Evolutionary conservation across 805 yeast species (phyloP).

Genomic region (Candida ortonii): DNA sequence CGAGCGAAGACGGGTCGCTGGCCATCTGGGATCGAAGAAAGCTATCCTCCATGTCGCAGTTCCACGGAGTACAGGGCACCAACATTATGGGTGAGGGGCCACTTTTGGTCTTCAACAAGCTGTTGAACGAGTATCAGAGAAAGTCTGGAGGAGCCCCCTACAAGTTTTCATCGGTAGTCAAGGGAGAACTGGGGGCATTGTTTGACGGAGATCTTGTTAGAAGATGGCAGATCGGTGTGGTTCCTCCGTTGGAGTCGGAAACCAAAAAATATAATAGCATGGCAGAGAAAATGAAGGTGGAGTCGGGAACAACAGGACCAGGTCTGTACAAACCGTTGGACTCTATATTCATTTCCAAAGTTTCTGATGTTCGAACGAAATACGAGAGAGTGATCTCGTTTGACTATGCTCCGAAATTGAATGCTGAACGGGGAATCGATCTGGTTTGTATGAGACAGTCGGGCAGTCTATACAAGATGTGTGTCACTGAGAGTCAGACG

Average conservation of each 20-base stretch:
- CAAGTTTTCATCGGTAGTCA: conserved; percentile 60
- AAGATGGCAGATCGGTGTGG: conserved; percentile 73
- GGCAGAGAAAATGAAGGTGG: conserved; percentile 17
- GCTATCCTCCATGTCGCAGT: conserved; percentile 27
- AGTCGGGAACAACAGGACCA: conserved; percentile 13
- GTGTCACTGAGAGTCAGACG: conserved; percentile 63
- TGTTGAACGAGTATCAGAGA: conserved; percentile 57
- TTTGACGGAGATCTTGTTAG: conserved; percentile 76
- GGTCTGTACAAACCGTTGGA: conserved; percentile 39
- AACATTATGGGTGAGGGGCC: conserved; percentile 48
- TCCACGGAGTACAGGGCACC: conserved; percentile 11
- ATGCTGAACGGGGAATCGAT: conserved; percentile 53
- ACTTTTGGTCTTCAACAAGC: conserved; percentile 54
- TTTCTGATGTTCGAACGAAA: conserved; percentile 69
- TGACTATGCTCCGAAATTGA: conserved; percentile 66
- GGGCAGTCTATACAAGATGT: conserved; percentile 81
- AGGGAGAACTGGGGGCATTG: conserved; percentile 74
- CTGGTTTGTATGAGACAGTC: conserved; percentile 88
- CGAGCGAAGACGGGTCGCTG: conserved; percentile 79
- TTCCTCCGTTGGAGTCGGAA: conserved; percentile 37
- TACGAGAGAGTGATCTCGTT: conserved; percentile 81
- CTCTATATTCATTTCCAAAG: conserved; percentile 69
- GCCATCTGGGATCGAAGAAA: conserved; percentile 80
- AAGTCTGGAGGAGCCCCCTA: conserved; percentile 63
- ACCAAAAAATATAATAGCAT: conserved; percentile 22